A percentile compares a stretch with the other conserved stretches of the same genome.
phyloP scores from a whole-genome alignment of 768 basidiomycete species.

The Suillus spraguei region DNA sequence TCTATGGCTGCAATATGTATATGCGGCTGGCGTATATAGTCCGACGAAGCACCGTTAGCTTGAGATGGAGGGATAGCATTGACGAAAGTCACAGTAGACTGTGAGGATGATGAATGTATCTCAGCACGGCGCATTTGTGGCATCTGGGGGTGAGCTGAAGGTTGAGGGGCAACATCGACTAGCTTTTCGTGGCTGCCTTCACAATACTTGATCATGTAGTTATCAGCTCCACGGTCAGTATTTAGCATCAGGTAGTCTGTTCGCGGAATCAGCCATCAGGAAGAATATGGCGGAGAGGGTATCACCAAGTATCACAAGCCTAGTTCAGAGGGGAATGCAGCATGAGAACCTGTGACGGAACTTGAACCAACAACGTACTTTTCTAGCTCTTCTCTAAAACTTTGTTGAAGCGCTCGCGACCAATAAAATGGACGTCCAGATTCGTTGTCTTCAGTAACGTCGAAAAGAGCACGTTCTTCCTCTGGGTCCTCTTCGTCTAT shows the following conservation, averaged over 20 bases:
- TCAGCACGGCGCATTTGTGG: constrained; percentile 65
- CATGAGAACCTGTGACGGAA: constrained; percentile 15
- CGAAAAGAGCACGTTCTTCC: constrained; percentile 70
- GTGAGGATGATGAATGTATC: constrained; percentile 37
- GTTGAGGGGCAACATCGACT: constrained; percentile 79
- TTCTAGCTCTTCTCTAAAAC: constrained; percentile 86
- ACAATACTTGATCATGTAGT: constrained; percentile 93
- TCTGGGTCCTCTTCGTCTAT: constrained; percentile 77
- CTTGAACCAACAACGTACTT: constrained; percentile 52
- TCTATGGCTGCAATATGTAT: constrained; percentile 94
- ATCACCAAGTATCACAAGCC: constrained; percentile 81
- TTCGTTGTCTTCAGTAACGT: constrained; percentile 60
- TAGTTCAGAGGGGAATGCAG: constrained; percentile 29
- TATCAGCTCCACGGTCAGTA: constrained; percentile 85
- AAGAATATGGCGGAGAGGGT: neutral
- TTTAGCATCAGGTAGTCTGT: constrained; percentile 91
- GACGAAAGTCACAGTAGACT: constrained; percentile 42
- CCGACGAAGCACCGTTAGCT: constrained; percentile 32
- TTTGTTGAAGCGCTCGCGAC: constrained; percentile 75
- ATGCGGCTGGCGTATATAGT: constrained; percentile 69
- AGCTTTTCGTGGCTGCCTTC: constrained; percentile 80
- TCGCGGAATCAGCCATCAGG: constrained; percentile 10
- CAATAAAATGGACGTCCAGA: constrained; percentile 75
- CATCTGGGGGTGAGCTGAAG: constrained; percentile 66
- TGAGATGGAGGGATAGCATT: constrained; percentile 40